Evolutionary conservation across 2,329 filamentous ascomycete species (phyloP).

Genomic region (Colletotrichum spaethianum): DNA sequence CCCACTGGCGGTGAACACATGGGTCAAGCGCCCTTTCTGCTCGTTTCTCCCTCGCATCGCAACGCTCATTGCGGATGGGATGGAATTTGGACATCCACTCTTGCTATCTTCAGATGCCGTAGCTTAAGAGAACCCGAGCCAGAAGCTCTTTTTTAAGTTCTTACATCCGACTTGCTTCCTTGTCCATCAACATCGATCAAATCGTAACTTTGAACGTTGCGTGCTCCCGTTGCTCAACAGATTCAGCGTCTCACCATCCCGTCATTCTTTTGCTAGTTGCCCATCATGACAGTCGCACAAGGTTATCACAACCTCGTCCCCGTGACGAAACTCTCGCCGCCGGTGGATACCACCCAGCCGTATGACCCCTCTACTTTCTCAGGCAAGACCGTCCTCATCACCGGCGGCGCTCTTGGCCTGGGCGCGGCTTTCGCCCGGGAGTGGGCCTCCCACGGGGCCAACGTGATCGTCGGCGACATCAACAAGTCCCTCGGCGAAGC

Average conservation of each 20-base stretch:
- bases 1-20: background rate
- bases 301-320: conserved; percentile 36
- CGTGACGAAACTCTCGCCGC: conserved; percentile 52
- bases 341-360: conserved; percentile 60
- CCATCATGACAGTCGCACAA: conserved; percentile 33
- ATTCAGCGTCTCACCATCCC: background rate
- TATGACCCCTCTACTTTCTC: conserved; percentile 62
- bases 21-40: background rate
- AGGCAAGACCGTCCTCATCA: conserved; percentile 73
- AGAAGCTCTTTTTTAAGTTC: background rate
- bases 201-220: background rate
- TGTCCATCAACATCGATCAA: background rate
- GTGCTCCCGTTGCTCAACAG: background rate
- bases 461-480: conserved; percentile 75
- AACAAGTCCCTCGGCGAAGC: conserved; percentile 66
- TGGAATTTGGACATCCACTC: background rate
- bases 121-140: too few species aligned
- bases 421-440: conserved; percentile 67
- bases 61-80: conserved; percentile 1
- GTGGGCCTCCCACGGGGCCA: conserved; percentile 70
- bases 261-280: background rate
- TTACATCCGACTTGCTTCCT: background rate
- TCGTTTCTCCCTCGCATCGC: conserved; percentile 3
- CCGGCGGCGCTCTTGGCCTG: conserved; percentile 74
- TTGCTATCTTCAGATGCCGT: background rate